phyloP scores from a whole-genome alignment of 768 basidiomycete species.

The Pleurotus djamor region DNA sequence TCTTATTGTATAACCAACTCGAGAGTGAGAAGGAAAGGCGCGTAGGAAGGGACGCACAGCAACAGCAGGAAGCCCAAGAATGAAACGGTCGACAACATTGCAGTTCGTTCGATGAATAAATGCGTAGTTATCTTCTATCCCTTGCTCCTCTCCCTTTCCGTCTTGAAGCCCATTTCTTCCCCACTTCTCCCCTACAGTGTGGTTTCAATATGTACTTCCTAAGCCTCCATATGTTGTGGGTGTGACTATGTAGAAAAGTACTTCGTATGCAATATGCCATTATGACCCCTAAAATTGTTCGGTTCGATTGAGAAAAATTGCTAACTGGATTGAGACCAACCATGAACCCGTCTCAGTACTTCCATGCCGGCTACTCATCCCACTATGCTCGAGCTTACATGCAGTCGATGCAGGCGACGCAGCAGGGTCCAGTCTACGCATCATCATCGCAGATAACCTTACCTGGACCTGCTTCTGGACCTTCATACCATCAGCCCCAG shows the following conservation, averaged over 20 bases:
- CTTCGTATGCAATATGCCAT: constrained; percentile 7
- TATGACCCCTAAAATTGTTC: constrained; percentile 5
- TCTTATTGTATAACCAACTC: constrained; percentile 94
- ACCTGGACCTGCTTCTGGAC: neutral
- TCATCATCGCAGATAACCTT: constrained; percentile 32
- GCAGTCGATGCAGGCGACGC: constrained; percentile 23
- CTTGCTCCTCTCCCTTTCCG: neutral
- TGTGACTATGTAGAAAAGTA: constrained; percentile 4
- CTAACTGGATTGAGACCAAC: neutral
- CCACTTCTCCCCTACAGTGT: neutral
- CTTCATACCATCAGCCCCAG: neutral
- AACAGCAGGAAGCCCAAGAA: constrained; percentile 63
- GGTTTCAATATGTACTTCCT: neutral
- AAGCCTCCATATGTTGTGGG: constrained; percentile 1
- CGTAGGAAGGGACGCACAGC: constrained; percentile 80
- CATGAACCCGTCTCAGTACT: constrained; percentile 7
- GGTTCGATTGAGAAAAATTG: neutral
- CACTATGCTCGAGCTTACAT: constrained; percentile 59
- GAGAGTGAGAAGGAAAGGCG: constrained; percentile 96
- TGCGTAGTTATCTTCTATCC: neutral
- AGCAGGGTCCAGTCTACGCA: constrained; percentile 27
- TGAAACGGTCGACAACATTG: constrained; percentile 14
- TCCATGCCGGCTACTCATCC: constrained; percentile 34
- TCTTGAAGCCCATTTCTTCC: neutral
- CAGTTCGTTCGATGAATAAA: too few species aligned